phyloP scores from a whole-genome alignment of 495 filamentous ascomycete species.

The Lophiostoma macrostomum region DNA sequence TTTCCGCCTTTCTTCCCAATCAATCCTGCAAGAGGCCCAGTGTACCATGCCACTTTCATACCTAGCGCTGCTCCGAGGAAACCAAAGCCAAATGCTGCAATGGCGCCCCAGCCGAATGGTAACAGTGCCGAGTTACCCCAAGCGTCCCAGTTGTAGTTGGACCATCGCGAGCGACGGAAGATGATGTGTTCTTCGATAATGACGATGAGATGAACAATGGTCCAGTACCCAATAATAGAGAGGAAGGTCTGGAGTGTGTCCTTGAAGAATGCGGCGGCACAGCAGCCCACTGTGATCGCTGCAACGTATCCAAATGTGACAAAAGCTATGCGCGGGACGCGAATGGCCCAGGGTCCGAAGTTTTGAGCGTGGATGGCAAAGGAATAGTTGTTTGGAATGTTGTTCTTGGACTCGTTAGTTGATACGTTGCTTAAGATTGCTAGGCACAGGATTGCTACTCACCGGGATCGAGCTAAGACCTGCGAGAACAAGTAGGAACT shows the following conservation, averaged over 20 bases:
- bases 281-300: conserved; percentile 27
- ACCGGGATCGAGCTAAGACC: conserved; percentile 42
- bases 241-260: conserved; percentile 30
- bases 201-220: conserved; percentile 23
- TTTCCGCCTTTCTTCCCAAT: conserved; percentile 28
- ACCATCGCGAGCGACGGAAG: conserved; percentile 16
- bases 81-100: conserved; percentile 18
- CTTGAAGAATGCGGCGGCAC: conserved; percentile 22
- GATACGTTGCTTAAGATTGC: no score
- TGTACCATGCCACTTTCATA: conserved; percentile 28
- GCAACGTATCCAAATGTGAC: conserved; percentile 29
- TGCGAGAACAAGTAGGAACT: conserved; percentile 43
- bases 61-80: conserved; percentile 25
- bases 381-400: conserved; percentile 32
- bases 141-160: conserved; percentile 21
- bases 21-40: conserved; percentile 15
- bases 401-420: no score
- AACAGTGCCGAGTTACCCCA: conserved; percentile 21
- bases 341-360: conserved; percentile 39
- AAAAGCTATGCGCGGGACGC: conserved; percentile 36
- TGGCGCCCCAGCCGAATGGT: conserved; percentile 26
- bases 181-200: conserved; percentile 24
- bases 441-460: background rate
- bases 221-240: conserved; percentile 27
- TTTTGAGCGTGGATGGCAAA: conserved; percentile 38